Evolutionary conservation across 306 rosid genomes (phyloP).

Genomic region (Inga leiocalycina): DNA sequence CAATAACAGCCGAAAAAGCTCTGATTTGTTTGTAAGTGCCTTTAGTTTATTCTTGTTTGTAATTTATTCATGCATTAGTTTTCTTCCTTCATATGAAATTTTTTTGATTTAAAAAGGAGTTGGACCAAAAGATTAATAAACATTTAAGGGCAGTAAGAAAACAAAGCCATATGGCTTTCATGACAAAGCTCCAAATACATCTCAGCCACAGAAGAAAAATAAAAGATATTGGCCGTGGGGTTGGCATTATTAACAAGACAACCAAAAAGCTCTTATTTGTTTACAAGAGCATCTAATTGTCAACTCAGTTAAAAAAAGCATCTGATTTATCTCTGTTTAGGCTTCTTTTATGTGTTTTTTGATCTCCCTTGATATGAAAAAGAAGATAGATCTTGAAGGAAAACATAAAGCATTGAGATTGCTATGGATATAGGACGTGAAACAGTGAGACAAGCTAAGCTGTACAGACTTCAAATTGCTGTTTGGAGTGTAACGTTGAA

Average conservation of each 20-base stretch:
- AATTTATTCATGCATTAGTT: neutral
- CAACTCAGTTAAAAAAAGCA: neutral
- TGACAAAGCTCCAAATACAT: neutral
- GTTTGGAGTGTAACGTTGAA: neutral
- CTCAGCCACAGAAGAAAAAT: neutral
- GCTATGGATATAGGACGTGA: neutral
- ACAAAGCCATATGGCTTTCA: neutral
- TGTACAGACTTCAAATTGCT: neutral
- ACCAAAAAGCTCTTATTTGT: neutral
- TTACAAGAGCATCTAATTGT: neutral
- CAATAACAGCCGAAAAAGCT: neutral
- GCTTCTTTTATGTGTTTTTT: neutral
- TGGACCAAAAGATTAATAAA: neutral
- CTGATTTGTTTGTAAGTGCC: neutral
- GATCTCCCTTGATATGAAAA: neutral
- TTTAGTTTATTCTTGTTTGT: neutral
- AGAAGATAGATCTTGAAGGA: neutral
- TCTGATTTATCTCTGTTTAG: neutral
- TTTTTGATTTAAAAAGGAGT: neutral
- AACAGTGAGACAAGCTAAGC: neutral
- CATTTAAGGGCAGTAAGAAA: neutral
- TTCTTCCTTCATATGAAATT: neutral
- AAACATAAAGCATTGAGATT: neutral
- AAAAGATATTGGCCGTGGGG: neutral
- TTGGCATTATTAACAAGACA: neutral